Base-by-base conservation (phyloP, 2,329 filamentous ascomycete species). In the Exophiala alcalophila region DNA sequence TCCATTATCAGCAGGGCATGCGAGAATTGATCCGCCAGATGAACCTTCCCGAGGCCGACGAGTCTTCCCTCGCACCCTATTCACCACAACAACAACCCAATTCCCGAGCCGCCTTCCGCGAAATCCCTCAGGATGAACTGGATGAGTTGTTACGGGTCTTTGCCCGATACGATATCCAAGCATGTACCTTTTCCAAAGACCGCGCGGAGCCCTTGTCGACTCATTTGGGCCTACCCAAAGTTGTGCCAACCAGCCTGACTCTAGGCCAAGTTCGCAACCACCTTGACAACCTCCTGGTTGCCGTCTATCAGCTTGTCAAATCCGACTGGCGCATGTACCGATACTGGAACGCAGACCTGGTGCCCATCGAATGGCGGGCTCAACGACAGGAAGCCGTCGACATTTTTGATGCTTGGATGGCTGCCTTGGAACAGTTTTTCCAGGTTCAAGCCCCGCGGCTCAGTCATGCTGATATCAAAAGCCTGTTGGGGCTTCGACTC, bases 101-200 rank as follows among this genome's bases (percentile, higher is more conserved):
- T 18, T 31, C 37, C 19, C 36, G 33, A 23, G 42, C 42, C n/a
- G 44, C 20, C n/a, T 51, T 58, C 24, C 48, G 47, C 28, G 38
- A 47, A 11, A 51, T 52, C 6, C 55, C 55, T 9, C 43, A 57
- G 26, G 40, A 56, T 32, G 55, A 58, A 23, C 23, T 58, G 5
- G 55, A 58, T 33, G 43, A 50, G n/a, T 37, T 57, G 7, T 27
- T 58, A 4, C 45, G 55, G 16, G 55, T 58, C 11, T 58, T 58
- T 42, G 52, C 54, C 16, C 52, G 55, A 30, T 57, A 58, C 34
- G 55, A 58, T 31, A 54, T 58, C 28, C 55, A 58, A 40, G 55
- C 55, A 10, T 58, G 55, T 32, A 58, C 55, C 2, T 58, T 58
- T 28, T 53, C 52, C 26, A 58, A 58, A 40, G 44, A 48, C 10